Percentiles rank a stretch among this genome's conserved stretches.
phyloP scores from a whole-genome alignment of 306 rosid genomes.

The Glycine latifolia region DNA sequence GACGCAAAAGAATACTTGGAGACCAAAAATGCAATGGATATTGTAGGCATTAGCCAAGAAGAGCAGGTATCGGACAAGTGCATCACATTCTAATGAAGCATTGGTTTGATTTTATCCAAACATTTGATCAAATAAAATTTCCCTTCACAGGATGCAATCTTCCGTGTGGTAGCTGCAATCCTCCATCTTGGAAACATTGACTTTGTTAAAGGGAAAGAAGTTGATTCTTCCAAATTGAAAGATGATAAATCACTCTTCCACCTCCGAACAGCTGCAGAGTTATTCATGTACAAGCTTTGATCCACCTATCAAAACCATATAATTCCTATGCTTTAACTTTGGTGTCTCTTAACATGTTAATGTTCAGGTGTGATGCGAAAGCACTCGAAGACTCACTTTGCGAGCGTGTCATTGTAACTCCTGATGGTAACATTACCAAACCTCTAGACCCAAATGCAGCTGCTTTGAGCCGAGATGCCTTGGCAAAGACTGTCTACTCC shows the following conservation, averaged over 20 bases:
- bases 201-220: conserved; percentile 76
- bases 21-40: conserved; percentile 90
- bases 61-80: conserved; percentile 69
- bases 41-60: conserved; percentile 83
- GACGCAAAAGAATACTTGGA: conserved; percentile 89
- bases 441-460: conserved; percentile 76
- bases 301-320: conserved; percentile 21
- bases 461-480: conserved; percentile 81
- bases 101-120: conserved; percentile 28
- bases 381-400: conserved; percentile 82
- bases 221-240: conserved; percentile 80
- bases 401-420: conserved; percentile 91
- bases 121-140: conserved; percentile 40
- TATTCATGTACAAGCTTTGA: conserved; percentile 66
- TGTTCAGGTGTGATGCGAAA: conserved; percentile 73
- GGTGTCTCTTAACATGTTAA: conserved; percentile 40
- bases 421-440: conserved; percentile 87
- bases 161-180: conserved; percentile 85
- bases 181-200: conserved; percentile 87
- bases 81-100: conserved; percentile 30
- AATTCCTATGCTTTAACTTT: conserved; percentile 21
- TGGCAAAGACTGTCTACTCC: conserved; percentile 84
- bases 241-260: conserved; percentile 78
- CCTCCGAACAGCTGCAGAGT: conserved; percentile 76
- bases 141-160: conserved; percentile 74